phyloP scores from a whole-genome alignment of 2,329 filamentous ascomycete genomes.

The Penicillium sp. region DNA sequence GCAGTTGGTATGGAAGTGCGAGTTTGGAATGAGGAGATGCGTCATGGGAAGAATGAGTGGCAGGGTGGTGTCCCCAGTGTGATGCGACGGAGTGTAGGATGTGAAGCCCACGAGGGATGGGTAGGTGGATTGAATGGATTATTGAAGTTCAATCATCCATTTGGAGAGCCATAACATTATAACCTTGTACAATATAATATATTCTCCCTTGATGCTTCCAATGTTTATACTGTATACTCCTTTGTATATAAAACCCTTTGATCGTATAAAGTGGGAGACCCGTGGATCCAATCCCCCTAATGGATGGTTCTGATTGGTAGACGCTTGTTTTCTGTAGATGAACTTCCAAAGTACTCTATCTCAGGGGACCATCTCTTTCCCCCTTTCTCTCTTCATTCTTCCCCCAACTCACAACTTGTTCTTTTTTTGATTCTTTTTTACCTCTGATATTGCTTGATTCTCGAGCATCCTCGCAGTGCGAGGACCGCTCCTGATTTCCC shows the following conservation, averaged over 20 bases:
- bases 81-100: conserved; percentile 62
- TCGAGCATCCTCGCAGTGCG: conserved; percentile 28
- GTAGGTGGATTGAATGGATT: conserved; percentile 90
- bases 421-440: conserved; percentile 1
- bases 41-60: conserved; percentile 54
- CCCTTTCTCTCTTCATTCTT: conserved; percentile 11
- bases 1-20: conserved; percentile 78
- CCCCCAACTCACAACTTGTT: neutral
- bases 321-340: conserved; percentile 27
- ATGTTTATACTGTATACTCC: no score
- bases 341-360: conserved; percentile 9
- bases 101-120: conserved; percentile 79
- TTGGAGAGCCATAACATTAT: conserved; percentile 62
- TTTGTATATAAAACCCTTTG: no score
- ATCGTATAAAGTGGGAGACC: no score
- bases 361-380: conserved; percentile 11
- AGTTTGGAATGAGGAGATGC: conserved; percentile 82
- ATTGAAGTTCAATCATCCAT: conserved; percentile 96
- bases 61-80: conserved; percentile 87
- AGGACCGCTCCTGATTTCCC: conserved; percentile 19
- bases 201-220: no score
- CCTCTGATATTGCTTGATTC: conserved; percentile 8
- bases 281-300: neutral
- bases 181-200: neutral
- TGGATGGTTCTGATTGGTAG: conserved; percentile 17